phyloP scores from a whole-genome alignment of 805 yeast species.

The Starmerella sp. region DNA sequence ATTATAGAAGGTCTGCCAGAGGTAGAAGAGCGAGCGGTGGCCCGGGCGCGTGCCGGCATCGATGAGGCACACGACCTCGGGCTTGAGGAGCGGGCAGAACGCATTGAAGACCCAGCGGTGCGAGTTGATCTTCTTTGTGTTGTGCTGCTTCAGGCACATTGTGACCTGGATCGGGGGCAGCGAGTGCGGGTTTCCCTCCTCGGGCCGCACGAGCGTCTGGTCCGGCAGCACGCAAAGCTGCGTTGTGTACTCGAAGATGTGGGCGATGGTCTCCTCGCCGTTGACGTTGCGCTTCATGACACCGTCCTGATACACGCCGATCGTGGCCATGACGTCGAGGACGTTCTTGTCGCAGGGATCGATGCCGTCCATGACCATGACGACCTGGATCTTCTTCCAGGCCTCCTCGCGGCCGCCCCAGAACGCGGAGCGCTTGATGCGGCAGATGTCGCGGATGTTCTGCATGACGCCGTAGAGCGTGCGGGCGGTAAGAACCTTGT shows the following conservation, averaged over 20 bases:
- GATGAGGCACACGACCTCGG: constrained; percentile 44
- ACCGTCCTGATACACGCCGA: constrained; percentile 58
- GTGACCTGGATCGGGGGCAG: constrained; percentile 54
- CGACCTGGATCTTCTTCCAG: constrained; percentile 59
- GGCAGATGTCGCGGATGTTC: constrained; percentile 50
- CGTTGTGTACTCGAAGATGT: constrained; percentile 56
- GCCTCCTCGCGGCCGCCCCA: constrained; percentile 40
- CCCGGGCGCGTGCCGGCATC: constrained; percentile 61
- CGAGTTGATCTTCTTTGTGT: constrained; percentile 54
- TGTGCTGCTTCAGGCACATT: constrained; percentile 50
- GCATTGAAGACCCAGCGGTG: constrained; percentile 65
- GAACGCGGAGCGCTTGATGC: constrained; percentile 35
- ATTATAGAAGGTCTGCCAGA: constrained; percentile 53
- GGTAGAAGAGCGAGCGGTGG: constrained; percentile 42
- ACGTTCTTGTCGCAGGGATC: constrained; percentile 54
- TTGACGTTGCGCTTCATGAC: constrained; percentile 50
- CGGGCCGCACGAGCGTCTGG: constrained; percentile 44
- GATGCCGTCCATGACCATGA: constrained; percentile 54
- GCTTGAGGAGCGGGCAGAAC: constrained; percentile 45
- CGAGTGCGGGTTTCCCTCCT: constrained; percentile 36
- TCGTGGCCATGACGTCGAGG: constrained; percentile 50
- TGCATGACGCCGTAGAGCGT: constrained; percentile 55
- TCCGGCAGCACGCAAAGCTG: constrained; percentile 34
- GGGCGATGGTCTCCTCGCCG: constrained; percentile 51
- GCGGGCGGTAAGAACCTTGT: constrained; percentile 48